phyloP scores from a whole-genome alignment of 371 early-diverging fungal genomes.

The Rhizopus stolonifer region DNA sequence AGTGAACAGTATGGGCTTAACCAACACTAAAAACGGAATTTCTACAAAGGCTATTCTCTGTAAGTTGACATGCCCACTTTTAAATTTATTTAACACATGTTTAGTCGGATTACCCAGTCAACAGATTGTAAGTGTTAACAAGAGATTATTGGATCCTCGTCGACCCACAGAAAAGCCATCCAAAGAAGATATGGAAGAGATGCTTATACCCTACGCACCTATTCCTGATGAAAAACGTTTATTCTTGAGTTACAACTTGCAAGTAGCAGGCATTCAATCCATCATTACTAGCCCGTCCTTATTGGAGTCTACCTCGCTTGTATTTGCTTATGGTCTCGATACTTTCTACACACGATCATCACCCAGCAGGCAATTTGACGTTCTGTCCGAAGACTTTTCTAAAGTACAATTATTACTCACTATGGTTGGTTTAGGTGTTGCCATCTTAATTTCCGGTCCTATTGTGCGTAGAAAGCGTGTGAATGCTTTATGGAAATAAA shows the following conservation, averaged over 20 bases:
- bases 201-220: slow-evolving; percentile 75
- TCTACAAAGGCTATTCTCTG: slow-evolving; percentile 83
- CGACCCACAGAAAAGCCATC: slow-evolving; percentile 66
- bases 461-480: slow-evolving; percentile 70
- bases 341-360: slow-evolving; percentile 79
- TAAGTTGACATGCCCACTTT: slow-evolving; percentile 37
- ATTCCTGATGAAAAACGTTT: slow-evolving; percentile 70
- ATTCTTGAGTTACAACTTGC: slow-evolving; percentile 70
- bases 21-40: slow-evolving; percentile 83
- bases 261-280: slow-evolving; percentile 64
- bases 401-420: slow-evolving; percentile 80
- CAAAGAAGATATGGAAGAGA: slow-evolving; percentile 80
- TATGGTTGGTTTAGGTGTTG: slow-evolving; percentile 71
- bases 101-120: slow-evolving; percentile 69
- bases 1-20: slow-evolving; percentile 76
- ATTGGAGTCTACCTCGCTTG: slow-evolving; percentile 92
- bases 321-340: slow-evolving; percentile 86
- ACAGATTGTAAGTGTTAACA: slow-evolving; percentile 75
- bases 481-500: slow-evolving; percentile 61
- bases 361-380: slow-evolving; percentile 91
- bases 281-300: slow-evolving; percentile 76
- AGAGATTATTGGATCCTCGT: slow-evolving; percentile 83
- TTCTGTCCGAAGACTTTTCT: slow-evolving; percentile 87
- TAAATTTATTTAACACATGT: background rate
- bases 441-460: slow-evolving; percentile 66